Percentiles rank a stretch among this genome's conserved stretches.
Evolutionary conservation across 805 yeast genomes (phyloP).

Genomic region (Candida stauntonica): DNA sequence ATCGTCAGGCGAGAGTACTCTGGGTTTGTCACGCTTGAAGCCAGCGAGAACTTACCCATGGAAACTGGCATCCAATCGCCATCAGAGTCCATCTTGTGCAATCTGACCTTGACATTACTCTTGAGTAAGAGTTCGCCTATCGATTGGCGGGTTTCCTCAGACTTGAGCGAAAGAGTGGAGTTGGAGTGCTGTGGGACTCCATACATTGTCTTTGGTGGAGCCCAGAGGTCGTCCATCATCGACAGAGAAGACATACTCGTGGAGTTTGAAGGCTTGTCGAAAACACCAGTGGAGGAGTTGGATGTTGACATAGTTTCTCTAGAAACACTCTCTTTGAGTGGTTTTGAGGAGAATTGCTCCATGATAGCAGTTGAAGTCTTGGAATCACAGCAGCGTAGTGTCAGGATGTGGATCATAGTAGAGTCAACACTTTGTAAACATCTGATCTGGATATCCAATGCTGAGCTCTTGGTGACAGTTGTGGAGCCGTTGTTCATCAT

Average conservation of each 20-base stretch:
- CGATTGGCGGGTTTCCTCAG: constrained; percentile 1
- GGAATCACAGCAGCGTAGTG: constrained; percentile 21
- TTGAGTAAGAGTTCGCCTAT: constrained; percentile 18
- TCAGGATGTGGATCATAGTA: constrained; percentile 16
- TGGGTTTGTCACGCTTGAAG: constrained; percentile 20
- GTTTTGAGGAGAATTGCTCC: constrained; percentile 10
- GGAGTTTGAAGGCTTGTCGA: constrained; percentile 24
- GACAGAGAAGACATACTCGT: constrained; percentile 24
- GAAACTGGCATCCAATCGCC: constrained; percentile 27
- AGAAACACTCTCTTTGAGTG: not conserved
- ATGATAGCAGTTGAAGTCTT: constrained; percentile 9
- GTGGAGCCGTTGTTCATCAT: constrained; percentile 15
- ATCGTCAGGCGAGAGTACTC: constrained; percentile 20
- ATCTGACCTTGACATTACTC: constrained; percentile 19
- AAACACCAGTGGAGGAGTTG: constrained; percentile 12
- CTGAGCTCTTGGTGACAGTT: constrained; percentile 11
- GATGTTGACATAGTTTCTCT: constrained; percentile 6
- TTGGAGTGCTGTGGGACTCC: constrained; percentile 13
- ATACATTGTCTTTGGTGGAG: constrained; percentile 12
- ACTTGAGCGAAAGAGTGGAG: constrained; percentile 11
- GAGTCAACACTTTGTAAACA: constrained; percentile 14
- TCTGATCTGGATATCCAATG: constrained; percentile 16
- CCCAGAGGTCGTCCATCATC: constrained; percentile 7
- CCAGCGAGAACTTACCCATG: constrained; percentile 20
- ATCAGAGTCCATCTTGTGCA: constrained; percentile 22